These are phyloP conservation scores for Blastomyces silverae DNA, from an alignment of 2,329 filamentous ascomycete species.

Conservation along the genomic window DNA sequence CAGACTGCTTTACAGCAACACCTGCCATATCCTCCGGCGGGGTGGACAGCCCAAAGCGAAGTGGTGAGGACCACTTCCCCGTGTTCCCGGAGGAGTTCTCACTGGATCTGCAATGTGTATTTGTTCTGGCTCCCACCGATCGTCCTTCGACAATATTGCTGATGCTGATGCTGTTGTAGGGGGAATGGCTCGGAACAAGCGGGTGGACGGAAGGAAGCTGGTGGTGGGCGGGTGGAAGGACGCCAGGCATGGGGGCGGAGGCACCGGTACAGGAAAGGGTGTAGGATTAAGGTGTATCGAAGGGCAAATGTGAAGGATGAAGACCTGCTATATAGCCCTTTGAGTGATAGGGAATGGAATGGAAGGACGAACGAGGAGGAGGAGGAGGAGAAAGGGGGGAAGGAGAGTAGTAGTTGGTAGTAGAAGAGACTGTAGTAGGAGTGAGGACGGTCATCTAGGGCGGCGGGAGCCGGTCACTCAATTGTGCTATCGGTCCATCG, in stretches of 20 bases:
- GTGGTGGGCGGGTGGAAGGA: constrained; percentile 8
- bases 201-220: constrained; percentile 1
- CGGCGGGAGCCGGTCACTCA: constrained; percentile 2
- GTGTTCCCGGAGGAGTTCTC: neutral
- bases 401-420: neutral
- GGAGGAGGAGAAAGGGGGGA: neutral
- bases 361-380: neutral
- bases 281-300: constrained; percentile 5
- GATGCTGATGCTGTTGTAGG: neutral
- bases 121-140: constrained; percentile 15
- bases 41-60: constrained; percentile 34
- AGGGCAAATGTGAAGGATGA: neutral
- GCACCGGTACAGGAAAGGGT: neutral
- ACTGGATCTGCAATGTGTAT: constrained; percentile 16
- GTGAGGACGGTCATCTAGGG: neutral
- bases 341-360: neutral
- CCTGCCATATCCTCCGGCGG: constrained; percentile 40
- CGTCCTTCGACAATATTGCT: neutral
- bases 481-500: constrained; percentile 9
- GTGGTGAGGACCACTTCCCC: constrained; percentile 4
- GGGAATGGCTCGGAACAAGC: neutral
- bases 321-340: neutral
- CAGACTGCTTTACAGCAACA: constrained; percentile 34
- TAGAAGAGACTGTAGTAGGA: no score
- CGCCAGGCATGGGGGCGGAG: constrained; percentile 13